A percentile compares a stretch with the other conserved stretches of the same genome.
Conservation (phyloP, 345 rosid genomes). For the Eucalyptus viminalis region DNA sequence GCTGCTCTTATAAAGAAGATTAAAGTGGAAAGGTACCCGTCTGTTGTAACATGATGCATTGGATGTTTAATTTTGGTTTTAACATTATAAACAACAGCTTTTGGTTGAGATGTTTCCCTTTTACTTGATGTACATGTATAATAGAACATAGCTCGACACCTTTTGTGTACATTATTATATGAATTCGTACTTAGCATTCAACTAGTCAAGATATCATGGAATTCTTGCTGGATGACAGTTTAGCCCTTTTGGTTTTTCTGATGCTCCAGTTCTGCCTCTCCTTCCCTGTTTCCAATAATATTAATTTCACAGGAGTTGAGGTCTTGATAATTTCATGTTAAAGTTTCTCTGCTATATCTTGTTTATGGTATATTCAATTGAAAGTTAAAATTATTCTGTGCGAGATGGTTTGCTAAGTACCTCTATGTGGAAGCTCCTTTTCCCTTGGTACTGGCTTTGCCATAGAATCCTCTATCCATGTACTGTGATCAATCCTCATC, state of each 20-base stretch:
- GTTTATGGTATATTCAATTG: not conserved
- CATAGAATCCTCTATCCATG: not conserved
- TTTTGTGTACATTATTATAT: not conserved
- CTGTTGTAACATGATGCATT: conserved; percentile 17
- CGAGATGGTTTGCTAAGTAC: not conserved
- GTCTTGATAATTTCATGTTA: not conserved
- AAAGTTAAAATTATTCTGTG: not conserved
- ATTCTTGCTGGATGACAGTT: not conserved
- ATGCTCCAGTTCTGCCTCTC: not conserved
- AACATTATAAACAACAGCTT: conserved; percentile 35
- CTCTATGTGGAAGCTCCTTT: not conserved
- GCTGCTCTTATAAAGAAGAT: conserved; percentile 1
- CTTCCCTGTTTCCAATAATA: not conserved
- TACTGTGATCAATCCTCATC: not conserved
- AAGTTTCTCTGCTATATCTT: not conserved
- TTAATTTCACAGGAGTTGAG: not conserved
- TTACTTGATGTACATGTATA: conserved; percentile 20
- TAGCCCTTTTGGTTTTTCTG: not conserved
- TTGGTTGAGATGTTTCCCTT: conserved; percentile 16
- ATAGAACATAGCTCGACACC: not conserved
- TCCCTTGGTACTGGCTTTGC: not conserved
- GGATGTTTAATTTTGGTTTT: conserved; percentile 14
- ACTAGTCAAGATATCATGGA: not conserved
- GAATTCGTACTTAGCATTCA: not conserved
- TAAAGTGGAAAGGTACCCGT: not conserved